These are phyloP conservation scores for Clonostachys solani DNA, from an alignment of 2,329 filamentous ascomycete species.

Conservation along the genomic window DNA sequence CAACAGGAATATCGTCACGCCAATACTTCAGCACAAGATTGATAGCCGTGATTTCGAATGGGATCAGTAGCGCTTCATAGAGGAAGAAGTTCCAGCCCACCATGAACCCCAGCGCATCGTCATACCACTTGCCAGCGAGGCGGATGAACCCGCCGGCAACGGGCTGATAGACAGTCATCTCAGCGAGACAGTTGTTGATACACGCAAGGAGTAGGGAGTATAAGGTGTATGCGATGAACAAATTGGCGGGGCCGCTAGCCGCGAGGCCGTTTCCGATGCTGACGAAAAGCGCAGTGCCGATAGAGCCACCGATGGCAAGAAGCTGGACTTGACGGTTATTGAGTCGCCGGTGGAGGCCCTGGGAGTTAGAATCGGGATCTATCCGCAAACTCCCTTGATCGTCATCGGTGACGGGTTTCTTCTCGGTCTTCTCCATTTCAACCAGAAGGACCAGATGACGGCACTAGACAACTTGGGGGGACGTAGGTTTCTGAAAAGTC, in stretches of 20 bases:
- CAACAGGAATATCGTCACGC: slow-evolving; percentile 26
- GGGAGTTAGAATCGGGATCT: slow-evolving; percentile 5
- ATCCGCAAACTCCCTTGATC: no score
- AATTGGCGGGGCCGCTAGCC: slow-evolving; percentile 26
- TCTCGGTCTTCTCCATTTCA: no score
- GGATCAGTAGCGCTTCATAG: slow-evolving; percentile 44
- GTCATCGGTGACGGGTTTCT: no score
- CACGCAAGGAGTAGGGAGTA: slow-evolving; percentile 48
- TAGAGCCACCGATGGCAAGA: slow-evolving; percentile 48
- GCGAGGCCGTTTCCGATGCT: slow-evolving; percentile 45
- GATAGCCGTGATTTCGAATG: slow-evolving; percentile 44
- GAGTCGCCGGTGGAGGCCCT: slow-evolving; percentile 29
- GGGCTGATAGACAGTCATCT: slow-evolving; percentile 55
- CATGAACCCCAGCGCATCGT: slow-evolving; percentile 52
- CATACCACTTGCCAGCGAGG: slow-evolving; percentile 52
- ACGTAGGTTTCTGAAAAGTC: no score
- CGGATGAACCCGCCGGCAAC: slow-evolving; percentile 55
- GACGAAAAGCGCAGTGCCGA: slow-evolving; percentile 49
- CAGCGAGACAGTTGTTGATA: slow-evolving; percentile 56
- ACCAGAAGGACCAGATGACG: no score
- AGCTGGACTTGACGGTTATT: slow-evolving; percentile 46
- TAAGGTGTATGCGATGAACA: slow-evolving; percentile 49
- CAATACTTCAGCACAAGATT: slow-evolving; percentile 31
- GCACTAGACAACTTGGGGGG: no score
- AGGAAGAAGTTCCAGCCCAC: slow-evolving; percentile 47